A percentile compares a stretch with the other conserved stretches of the same genome.
Conservation (phyloP, 2,329 filamentous ascomycete genomes). For the Zarea fungicola region DNA sequence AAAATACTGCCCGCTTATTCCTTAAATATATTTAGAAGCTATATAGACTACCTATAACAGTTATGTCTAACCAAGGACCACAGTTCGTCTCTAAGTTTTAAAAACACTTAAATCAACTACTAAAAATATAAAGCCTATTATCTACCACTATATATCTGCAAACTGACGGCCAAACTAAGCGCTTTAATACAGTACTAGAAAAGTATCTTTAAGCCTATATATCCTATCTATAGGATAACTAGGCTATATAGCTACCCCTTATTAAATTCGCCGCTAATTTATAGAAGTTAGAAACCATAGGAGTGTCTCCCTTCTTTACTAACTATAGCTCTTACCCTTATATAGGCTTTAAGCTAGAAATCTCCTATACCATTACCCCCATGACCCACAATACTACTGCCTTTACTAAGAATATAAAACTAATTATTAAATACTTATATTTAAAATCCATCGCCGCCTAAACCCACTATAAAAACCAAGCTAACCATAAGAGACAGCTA, state of each 20-base stretch:
- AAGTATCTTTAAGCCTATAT: not conserved
- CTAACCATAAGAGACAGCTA: not conserved
- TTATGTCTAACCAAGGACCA: not conserved
- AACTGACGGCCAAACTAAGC: not conserved
- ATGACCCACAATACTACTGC: not conserved
- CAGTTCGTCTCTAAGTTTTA: not conserved
- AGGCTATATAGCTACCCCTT: not conserved
- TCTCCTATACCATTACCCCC: not conserved
- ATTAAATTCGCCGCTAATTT: not conserved
- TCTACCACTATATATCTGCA: not conserved
- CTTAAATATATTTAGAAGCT: not conserved
- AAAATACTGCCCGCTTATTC: not conserved
- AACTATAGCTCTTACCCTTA: not conserved
- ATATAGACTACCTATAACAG: not conserved
- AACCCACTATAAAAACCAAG: not conserved
- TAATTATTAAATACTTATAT: not conserved
- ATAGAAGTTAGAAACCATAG: not conserved
- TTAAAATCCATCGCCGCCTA: not conserved
- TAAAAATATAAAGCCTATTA: not conserved
- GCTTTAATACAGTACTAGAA: not conserved
- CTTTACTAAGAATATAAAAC: not conserved
- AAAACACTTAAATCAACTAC: not conserved
- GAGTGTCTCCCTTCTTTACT: not conserved
- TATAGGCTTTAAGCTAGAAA: not conserved
- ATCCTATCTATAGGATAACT: not conserved